phyloP scores from a whole-genome alignment of 441 rosid genomes.

The Raphanus hybrid region DNA sequence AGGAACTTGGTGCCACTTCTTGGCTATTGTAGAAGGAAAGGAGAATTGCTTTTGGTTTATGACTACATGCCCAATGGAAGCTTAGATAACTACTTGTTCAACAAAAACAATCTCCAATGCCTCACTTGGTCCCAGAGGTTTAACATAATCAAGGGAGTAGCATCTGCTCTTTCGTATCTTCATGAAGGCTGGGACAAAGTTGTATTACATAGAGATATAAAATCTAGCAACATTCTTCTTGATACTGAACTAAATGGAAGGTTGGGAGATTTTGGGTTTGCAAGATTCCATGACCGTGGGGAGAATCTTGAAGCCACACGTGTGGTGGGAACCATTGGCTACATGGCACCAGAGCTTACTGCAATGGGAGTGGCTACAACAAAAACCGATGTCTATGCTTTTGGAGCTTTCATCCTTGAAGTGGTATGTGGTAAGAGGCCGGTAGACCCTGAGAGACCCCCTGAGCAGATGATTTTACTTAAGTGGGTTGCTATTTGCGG shows the following conservation, averaged over 20 bases:
- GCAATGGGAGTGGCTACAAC: not conserved
- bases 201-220: conserved; percentile 10
- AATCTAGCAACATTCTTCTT: conserved; percentile 30
- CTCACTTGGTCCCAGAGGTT: not conserved
- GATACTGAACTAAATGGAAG: conserved; percentile 18
- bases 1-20: too few species aligned
- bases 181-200: conserved; percentile 25
- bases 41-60: too few species aligned
- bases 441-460: conserved; percentile 38
- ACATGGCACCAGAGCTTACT: conserved; percentile 20
- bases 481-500: conserved; percentile 57
- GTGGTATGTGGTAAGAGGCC: conserved; percentile 32
- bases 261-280: conserved; percentile 21
- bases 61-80: too few species aligned
- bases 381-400: not conserved
- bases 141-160: conserved; percentile 24
- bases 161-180: conserved; percentile 3
- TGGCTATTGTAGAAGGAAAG: too few species aligned
- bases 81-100: too few species aligned
- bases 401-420: conserved; percentile 6
- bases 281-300: conserved; percentile 38
- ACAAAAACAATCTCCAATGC: too few species aligned
- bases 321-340: conserved; percentile 44
- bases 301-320: conserved; percentile 48
- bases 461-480: conserved; percentile 46